phyloP scores from a whole-genome alignment of 148 eudicot species.

The Dysphania ambrosioides region DNA sequence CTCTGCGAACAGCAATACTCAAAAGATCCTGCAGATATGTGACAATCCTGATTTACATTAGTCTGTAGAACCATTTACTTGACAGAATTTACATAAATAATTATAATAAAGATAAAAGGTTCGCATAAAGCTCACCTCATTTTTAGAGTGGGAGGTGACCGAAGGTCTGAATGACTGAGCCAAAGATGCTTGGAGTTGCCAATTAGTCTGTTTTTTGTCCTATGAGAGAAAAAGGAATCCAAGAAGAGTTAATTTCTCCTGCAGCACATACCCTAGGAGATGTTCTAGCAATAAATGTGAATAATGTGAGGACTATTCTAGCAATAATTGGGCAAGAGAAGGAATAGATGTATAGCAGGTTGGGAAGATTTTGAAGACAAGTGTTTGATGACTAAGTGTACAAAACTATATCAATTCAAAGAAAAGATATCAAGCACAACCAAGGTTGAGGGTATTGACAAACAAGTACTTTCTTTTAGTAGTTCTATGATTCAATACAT shows the following conservation, averaged over 20 bases:
- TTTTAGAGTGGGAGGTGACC: constrained; percentile 49
- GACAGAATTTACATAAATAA: background rate
- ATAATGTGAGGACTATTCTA: no score
- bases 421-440: background rate
- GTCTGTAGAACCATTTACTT: constrained; percentile 1
- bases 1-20: constrained; percentile 64
- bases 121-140: constrained; percentile 48
- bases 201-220: constrained; percentile 28
- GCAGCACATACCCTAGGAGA: background rate
- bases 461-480: background rate
- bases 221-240: constrained; percentile 16
- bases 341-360: background rate
- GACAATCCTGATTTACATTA: background rate
- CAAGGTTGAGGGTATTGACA: background rate
- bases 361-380: no score
- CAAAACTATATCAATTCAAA: background rate
- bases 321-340: background rate
- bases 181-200: constrained; percentile 30
- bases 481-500: background rate
- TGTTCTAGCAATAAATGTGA: no score
- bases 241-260: background rate
- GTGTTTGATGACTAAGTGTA: background rate
- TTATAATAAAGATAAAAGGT: no score
- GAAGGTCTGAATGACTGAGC: constrained; percentile 48
- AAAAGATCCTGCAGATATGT: constrained; percentile 59